Conservation (phyloP, 73 alveolate species). For the Uronychia setigera region DNA sequence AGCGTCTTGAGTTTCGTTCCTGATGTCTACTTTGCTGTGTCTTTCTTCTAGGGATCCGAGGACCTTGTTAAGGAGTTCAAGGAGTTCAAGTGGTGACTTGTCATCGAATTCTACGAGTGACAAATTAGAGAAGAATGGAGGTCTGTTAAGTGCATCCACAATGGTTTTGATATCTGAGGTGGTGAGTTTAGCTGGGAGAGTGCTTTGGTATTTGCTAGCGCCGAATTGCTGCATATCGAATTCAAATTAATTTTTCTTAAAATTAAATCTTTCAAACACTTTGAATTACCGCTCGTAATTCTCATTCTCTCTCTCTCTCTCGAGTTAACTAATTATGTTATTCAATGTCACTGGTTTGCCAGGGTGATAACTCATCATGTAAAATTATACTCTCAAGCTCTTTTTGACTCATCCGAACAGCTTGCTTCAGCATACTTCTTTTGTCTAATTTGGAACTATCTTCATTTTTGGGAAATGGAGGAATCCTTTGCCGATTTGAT, state of each 20-base stretch:
- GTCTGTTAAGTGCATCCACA: constrained; percentile 83
- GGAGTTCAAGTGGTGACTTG: constrained; percentile 87
- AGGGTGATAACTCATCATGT: too few relatives aligned
- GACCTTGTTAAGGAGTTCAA: constrained; percentile 80
- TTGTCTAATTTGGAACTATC: too few relatives aligned
- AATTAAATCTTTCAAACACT: too few relatives aligned
- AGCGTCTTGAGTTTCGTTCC: constrained; percentile 86
- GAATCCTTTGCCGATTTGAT: neutral
- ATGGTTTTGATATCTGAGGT: constrained; percentile 87
- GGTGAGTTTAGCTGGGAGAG: neutral
- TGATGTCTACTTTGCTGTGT: constrained; percentile 73
- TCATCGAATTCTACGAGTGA: constrained; percentile 91
- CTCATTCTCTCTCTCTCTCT: too few relatives aligned
- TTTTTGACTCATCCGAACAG: too few relatives aligned
- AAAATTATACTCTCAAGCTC: too few relatives aligned
- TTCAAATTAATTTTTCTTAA: neutral
- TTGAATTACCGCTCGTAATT: too few relatives aligned
- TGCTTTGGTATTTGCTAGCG: neutral
- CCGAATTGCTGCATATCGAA: neutral
- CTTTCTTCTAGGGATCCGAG: constrained; percentile 83
- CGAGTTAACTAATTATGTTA: too few relatives aligned
- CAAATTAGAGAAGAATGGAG: constrained; percentile 84
- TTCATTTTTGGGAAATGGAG: neutral
- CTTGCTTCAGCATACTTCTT: neutral
- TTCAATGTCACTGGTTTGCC: too few relatives aligned